Base-by-base conservation (phyloP, 1,139 yeast species). In the Oligophagozyma castellii region DNA sequence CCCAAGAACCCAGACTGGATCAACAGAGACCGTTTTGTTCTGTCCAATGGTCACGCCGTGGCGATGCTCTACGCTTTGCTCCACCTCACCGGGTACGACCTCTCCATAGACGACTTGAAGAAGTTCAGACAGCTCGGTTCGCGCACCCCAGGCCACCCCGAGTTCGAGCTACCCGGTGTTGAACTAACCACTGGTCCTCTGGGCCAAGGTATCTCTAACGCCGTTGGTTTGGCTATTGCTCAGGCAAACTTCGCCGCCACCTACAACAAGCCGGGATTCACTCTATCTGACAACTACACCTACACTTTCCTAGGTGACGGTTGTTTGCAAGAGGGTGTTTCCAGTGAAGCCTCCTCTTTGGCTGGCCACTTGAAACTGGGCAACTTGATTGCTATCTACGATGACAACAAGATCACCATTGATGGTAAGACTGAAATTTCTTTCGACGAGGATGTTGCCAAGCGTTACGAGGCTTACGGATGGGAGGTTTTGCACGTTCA, bases 101-200 rank as follows among this genome's bases (percentile, higher is more conserved):
- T 75, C 55, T 55, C 81, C 32, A 61, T 89, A 40, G 94, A 84
- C 29, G 98, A 92, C 60, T 68, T 89, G 60, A 79, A 84, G 67
- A 61, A 68, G 40, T 89, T 89, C 66, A 81, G 99, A 70, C 93
- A 83, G 62, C 61, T 86, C 49, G 67, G 69, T 55, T 86, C 96
- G 42, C 77, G 75, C 63, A 79, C 94, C 41, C 98, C 98, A 31
- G 98, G 98, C 48, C 98, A 89, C 65, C 98, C 98, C 31, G 96
- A 89, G 65, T 70, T 70, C 42, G 67, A 63, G 36, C 53, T 65
- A 31, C 86, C 93, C 34, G 98, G 96, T 55, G 74, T 84, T 35
- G 98, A 92, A 57, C 94, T 86, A 52, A 86, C 98, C 59, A 86
- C 98, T 38, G 99, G 99, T 59, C 98, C 99, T 38, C 73, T 89